Base-by-base conservation (phyloP, 2,329 filamentous ascomycete genomes). In the Podosphaera aphanis region DNA sequence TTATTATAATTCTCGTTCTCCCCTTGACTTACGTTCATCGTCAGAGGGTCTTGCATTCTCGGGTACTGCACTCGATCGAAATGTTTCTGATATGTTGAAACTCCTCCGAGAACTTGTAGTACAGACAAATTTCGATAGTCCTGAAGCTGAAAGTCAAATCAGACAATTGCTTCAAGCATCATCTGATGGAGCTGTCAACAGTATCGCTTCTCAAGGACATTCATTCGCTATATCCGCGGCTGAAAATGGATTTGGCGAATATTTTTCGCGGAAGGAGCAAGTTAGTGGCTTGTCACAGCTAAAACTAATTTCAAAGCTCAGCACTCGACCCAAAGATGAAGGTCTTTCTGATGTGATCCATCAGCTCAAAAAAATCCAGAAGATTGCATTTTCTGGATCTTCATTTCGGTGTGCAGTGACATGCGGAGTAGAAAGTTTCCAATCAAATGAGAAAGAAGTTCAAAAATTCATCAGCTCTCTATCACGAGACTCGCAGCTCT, bases 251-350 rank as follows among this genome's bases (percentile, higher is more conserved):
- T 66, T 95, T 38, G 83, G 81, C 1, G 70, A 72, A 15, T 73
- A 76, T 48, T 79, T 79, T 1, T 77, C 75, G 60, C 64, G 86
- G 36, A 73, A 73, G 51, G 85, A 95, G 64, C 83, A 93, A 62
- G 79, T 86, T n/a, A 73, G 75, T 44, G 90, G 90, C n/a, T 66
- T 98, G 46, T 79, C 83, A 0, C 90, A 98, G 60, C 75, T 95
- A 44, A 82, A 90, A 61, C 70, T 92, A 31, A 79, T 84, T 27
- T 82, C 83, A 0, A 74, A 74, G 18, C 69, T 98, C 11, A 84
- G 85, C 15, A 77, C 77, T 25, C 73, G 83, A 39, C 70, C 73
- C 0, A 73, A 77, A 48, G 68, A 74, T 0, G 78, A 86, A 53
- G 73, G 73, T 40, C 69, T 93, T 10, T 67, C 70, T 49, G 79